phyloP scores from a whole-genome alignment of 805 yeast species.

The Hanseniaspora occidentalis region DNA sequence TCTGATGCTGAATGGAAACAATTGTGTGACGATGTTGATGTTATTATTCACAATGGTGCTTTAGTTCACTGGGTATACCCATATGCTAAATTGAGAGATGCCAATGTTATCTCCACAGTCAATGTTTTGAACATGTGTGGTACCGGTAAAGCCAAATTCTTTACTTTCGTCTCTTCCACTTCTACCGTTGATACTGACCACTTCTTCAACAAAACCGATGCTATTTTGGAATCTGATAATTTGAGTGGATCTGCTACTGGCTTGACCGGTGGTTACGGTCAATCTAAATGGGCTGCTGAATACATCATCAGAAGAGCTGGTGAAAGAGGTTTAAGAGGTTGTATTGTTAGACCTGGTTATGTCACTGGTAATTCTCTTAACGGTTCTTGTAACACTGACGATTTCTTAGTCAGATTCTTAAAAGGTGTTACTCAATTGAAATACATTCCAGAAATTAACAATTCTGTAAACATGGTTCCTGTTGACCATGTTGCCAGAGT shows the following conservation, averaged over 20 bases:
- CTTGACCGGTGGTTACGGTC: conserved; percentile 90
- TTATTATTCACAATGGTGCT: conserved; percentile 92
- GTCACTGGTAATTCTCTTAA: conserved; percentile 75
- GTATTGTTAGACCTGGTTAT: conserved; percentile 91
- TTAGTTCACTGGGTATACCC: conserved; percentile 98
- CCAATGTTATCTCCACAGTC: conserved; percentile 81
- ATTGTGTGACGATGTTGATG: conserved; percentile 55
- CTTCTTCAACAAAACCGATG: conserved; percentile 66
- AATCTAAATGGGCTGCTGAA: conserved; percentile 96
- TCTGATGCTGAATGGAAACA: conserved; percentile 40
- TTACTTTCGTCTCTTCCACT: conserved; percentile 90
- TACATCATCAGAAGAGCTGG: conserved; percentile 82
- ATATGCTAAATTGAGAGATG: conserved; percentile 76
- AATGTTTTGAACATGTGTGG: conserved; percentile 67
- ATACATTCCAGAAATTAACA: conserved; percentile 69
- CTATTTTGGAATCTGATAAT: conserved; percentile 70
- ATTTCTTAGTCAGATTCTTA: conserved; percentile 84
- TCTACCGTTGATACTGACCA: conserved; percentile 81
- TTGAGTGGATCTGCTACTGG: conserved; percentile 73
- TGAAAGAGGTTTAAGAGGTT: conserved; percentile 71
- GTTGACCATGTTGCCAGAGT: conserved; percentile 96
- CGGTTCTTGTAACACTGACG: conserved; percentile 94
- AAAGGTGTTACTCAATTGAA: conserved; percentile 92
- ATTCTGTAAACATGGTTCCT: conserved; percentile 91
- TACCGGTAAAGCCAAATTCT: conserved; percentile 63